Base-by-base conservation (phyloP, 106 monocot genomes). In the Vanilla planifolia region DNA sequence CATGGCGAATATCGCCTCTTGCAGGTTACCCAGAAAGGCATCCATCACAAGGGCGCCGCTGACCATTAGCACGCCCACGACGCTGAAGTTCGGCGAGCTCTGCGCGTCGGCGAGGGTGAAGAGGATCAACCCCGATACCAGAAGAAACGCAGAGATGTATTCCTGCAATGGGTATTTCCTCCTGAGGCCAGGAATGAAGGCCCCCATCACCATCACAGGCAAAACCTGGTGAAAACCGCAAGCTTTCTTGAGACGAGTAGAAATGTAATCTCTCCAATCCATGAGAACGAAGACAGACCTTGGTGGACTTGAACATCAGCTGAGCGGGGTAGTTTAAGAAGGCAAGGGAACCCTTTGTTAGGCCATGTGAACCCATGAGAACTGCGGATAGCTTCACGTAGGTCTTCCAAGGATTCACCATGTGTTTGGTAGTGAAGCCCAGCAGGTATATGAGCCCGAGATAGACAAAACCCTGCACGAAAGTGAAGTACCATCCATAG, bases 401-500 rank as follows among this genome's bases (percentile, higher is more conserved):
- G 1, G 83, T 84, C 51, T 58, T 83, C 95, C 95, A 90, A 43
- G 95, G 86, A 59, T 96, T 90, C 78, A 87, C 90, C 81, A 96
- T 90, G 59, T 90, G 83, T 57, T 86, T 86, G 27, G 60, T 55
- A 29, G 71, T 86, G 86, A 90, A 96, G 0, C 90, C 95, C 51
- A 90, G 90, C 41, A 96, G 36, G 8, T 55, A 69, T 43, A 90
- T 75, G 28, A 95, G 83, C 4, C 8, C 80, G 29, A 95, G 55
- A 59, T 95, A 95, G 36, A 95, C 89, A 58, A 90, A 95, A 8
- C 86, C 80, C 70, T 95, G 95, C 13, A 90, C 74, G 40, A 96
- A 96, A 1, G 95, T 96, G 86, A 90, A 96, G 84, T 90, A 96
- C 86, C 90, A 96, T 41, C 95, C 90, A 48, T 84, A 90, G 73